phyloP scores from a whole-genome alignment of 148 eudicot species.

The Persicaria tinctoria region DNA sequence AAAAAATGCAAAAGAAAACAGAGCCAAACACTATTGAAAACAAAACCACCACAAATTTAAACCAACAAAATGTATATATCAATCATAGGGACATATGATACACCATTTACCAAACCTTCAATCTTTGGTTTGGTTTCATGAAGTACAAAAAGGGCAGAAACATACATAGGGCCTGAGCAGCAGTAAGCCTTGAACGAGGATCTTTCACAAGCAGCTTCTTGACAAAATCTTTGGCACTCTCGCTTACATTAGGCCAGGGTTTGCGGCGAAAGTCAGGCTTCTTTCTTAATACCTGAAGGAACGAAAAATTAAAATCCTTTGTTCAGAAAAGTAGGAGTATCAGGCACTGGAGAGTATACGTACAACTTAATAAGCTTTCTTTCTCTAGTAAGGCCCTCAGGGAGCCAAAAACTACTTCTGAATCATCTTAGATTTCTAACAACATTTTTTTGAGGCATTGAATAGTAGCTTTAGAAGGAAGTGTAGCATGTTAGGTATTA shows the following conservation, averaged over 20 bases:
- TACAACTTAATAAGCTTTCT: background rate
- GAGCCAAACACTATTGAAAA: background rate
- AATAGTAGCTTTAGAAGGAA: background rate
- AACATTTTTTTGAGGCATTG: background rate
- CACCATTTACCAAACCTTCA: background rate
- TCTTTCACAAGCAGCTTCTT: conserved; percentile 78
- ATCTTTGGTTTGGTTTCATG: background rate
- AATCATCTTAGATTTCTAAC: no score
- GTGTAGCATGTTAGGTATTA: background rate
- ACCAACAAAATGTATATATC: background rate
- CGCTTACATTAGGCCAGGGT: conserved; percentile 86
- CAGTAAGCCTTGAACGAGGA: conserved; percentile 89
- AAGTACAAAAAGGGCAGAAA: conserved; percentile 20
- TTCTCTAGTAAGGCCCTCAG: background rate
- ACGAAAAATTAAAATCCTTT: background rate
- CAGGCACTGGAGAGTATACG: background rate
- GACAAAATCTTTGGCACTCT: conserved; percentile 82
- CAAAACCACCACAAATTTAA: background rate
- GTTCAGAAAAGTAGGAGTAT: conserved; percentile 2
- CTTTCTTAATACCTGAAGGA: conserved; percentile 71
- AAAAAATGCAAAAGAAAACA: background rate
- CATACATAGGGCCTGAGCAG: conserved; percentile 96
- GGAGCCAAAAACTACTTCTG: no score
- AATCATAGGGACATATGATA: background rate
- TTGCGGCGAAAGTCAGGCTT: conserved; percentile 96